phyloP scores from a whole-genome alignment of 441 rosid genomes.

The Adansonia rubrostipa region DNA sequence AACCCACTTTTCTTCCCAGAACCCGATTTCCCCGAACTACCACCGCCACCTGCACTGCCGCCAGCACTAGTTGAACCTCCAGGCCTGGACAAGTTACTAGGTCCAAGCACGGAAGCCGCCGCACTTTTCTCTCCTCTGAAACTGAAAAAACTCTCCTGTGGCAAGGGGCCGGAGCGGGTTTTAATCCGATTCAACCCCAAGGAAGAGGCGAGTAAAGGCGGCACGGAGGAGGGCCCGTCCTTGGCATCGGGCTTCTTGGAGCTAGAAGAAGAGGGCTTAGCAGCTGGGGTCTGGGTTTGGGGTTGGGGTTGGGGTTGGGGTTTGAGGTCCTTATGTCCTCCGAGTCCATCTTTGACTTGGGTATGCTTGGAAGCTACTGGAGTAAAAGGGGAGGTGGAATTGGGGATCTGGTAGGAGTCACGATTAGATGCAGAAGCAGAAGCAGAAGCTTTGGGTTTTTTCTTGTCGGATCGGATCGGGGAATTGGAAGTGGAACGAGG shows the following conservation, averaged over 20 bases:
- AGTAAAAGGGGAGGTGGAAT: conserved; percentile 26
- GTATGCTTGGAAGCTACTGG: conserved; percentile 50
- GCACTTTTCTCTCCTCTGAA: conserved; percentile 65
- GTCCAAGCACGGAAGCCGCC: conserved; percentile 46
- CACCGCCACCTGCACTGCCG: conserved; percentile 34
- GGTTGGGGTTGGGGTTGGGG: conserved; percentile 41
- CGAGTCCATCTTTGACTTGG: conserved; percentile 58
- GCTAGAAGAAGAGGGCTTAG: conserved; percentile 33
- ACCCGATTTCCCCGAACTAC: conserved; percentile 39
- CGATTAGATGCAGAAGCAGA: too few species aligned
- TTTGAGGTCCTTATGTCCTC: conserved; percentile 63
- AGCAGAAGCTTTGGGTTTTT: conserved; percentile 62
- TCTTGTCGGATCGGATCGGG: conserved; percentile 91
- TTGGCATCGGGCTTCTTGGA: conserved; percentile 43
- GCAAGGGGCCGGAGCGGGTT: conserved; percentile 96
- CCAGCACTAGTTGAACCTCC: conserved; percentile 34
- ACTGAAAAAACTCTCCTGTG: conserved; percentile 80
- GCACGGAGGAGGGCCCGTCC: conserved; percentile 64
- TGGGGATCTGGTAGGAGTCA: conserved; percentile 33
- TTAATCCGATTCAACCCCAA: conserved; percentile 88
- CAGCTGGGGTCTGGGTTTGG: conserved; percentile 29
- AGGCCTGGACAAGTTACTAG: conserved; percentile 79
- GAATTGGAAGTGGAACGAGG: conserved; percentile 95
- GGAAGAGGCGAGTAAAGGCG: conserved; percentile 90
- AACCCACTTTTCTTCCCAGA: conserved; percentile 56